Conservation (phyloP, 1,284 basidiomycete species). For the Rhodotorula sp. region DNA sequence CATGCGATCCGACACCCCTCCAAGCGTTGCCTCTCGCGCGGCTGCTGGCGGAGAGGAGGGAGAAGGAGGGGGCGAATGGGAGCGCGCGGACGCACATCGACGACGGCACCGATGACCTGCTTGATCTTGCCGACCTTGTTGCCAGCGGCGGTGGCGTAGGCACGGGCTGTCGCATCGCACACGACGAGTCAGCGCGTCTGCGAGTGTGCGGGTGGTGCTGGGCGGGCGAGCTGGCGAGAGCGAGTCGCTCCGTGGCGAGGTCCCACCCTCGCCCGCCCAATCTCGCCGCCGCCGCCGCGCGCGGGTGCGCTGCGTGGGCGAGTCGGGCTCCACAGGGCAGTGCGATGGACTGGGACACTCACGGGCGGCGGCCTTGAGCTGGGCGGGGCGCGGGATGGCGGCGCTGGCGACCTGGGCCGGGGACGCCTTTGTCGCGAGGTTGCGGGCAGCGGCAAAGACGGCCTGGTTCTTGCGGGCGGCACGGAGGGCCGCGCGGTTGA, state of each 20-base stretch:
- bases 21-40: neutral
- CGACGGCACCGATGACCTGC: constrained; percentile 71
- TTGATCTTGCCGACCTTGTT: constrained; percentile 72
- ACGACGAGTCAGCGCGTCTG: neutral
- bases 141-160: constrained; percentile 87
- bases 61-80: neutral
- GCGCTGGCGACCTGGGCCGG: constrained; percentile 18
- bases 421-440: constrained; percentile 35
- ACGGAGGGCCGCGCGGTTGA: constrained; percentile 32
- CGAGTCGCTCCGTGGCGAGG: constrained; percentile 7
- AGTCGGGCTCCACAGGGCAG: no score
- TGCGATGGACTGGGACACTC: neutral
- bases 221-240: neutral
- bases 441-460: constrained; percentile 34
- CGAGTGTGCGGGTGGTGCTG: neutral
- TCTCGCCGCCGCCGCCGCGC: neutral
- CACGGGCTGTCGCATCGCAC: constrained; percentile 59
- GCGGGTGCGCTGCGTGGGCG: neutral
- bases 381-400: constrained; percentile 22
- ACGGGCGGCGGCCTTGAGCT: constrained; percentile 22
- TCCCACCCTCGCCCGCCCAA: constrained; percentile 17
- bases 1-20: neutral
- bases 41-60: constrained; percentile 60
- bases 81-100: constrained; percentile 59
- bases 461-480: constrained; percentile 34